Evolutionary conservation across 139 green algal genomes (phyloP), one percentile per base, ranked within the genome.

Genomic region (Chlorella vulgaris): DNA sequence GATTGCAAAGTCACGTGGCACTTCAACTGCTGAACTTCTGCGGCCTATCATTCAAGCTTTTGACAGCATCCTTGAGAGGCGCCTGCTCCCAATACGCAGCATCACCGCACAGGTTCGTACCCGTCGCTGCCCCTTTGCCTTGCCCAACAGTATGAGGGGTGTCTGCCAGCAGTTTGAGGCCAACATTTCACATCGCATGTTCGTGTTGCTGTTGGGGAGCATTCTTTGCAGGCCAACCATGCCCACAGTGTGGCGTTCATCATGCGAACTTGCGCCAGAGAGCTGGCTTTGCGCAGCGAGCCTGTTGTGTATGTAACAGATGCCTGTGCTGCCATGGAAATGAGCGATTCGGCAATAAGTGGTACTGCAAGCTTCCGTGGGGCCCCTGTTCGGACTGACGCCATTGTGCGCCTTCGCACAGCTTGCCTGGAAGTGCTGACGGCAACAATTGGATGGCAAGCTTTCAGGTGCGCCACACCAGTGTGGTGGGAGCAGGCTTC

Each of bases 401-500:
- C 74, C 31, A 67, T 97, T 36, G 86, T 82, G 36, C 67, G 83
- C 39, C 84, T 98, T 83, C 86, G 92, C 19, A 86, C 89, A 38
- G 86, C 88, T 2, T 97, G 91, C 88, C 89, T 98, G 65, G 83
- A 96, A 61, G 88, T 98, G 51, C 84, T 98, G 73, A 89, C 84
- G 28, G 92, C 89, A 4, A 85, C 91, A 10, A 86, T 97, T 82
- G 84, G 80, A 21, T 94, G 89, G 92, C 75, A 88, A 29, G 81
- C 89, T 13, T 94, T 97, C 80, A 88, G 92, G 67, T 84, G 68
- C 10, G 51, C 29, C 42, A 29, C 8, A 31, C 7, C 36, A 58
- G 35, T 15, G 67, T n/a, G 43, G 33, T 50, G 21, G 65, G 31
- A 10, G 24, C 39, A 61, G 3, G 18, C 35, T 39, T 62, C 3